phyloP scores from a whole-genome alignment of 2,329 filamentous ascomycete genomes.

The Ophiostoma perfectum region DNA sequence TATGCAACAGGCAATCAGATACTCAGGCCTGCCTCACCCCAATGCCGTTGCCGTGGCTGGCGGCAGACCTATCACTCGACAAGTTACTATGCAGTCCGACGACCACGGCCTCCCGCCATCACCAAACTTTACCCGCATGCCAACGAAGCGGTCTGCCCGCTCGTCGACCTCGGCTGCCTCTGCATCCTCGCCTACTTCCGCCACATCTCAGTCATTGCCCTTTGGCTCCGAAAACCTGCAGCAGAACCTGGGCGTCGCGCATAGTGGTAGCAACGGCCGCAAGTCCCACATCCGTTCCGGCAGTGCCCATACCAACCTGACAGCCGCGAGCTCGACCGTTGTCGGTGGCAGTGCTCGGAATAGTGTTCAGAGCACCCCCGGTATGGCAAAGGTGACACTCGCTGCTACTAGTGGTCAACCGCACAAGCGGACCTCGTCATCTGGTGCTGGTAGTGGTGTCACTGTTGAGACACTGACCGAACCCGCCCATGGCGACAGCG shows the following conservation, averaged over 20 bases:
- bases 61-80: not conserved
- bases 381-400: slow-evolving; percentile 5
- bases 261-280: not conserved
- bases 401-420: not conserved
- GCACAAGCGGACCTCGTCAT: slow-evolving; percentile 21
- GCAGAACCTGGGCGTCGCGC: not conserved
- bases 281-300: slow-evolving; percentile 17
- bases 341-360: slow-evolving; percentile 22
- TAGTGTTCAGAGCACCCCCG: slow-evolving; percentile 21
- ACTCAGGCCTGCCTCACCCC: slow-evolving; percentile 23
- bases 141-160: not conserved
- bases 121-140: slow-evolving; percentile 17
- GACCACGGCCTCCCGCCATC: slow-evolving; percentile 25
- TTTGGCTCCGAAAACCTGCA: not conserved
- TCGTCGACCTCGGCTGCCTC: not conserved
- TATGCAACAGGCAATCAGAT: slow-evolving; percentile 12
- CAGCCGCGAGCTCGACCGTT: slow-evolving; percentile 20
- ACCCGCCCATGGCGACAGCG: not conserved
- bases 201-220: not conserved
- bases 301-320: slow-evolving; percentile 20
- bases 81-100: slow-evolving; percentile 1
- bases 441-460: slow-evolving; percentile 16
- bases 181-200: slow-evolving; percentile 12
- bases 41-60: slow-evolving; percentile 10
- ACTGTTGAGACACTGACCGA: slow-evolving; percentile 5